Base-by-base conservation (phyloP, 176 grass and related monocot species). In the Aegilops bicornis region DNA sequence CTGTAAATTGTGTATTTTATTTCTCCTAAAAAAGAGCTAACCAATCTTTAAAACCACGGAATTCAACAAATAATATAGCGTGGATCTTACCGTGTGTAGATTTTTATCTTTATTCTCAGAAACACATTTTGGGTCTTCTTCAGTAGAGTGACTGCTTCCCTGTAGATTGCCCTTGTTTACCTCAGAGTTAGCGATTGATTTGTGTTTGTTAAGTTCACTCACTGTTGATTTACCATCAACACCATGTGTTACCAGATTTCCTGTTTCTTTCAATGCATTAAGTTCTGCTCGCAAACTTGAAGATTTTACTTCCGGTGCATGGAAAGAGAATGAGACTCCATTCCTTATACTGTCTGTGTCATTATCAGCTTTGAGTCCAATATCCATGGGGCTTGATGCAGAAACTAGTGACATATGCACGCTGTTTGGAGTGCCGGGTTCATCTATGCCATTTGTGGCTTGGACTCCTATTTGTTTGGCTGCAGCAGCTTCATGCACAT, bases 11-110 rank as follows among this genome's bases (percentile, higher is more conserved):
- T 19, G 12, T 42, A 25, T 70, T 9, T 35, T n/a, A 74, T 69
- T 16, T 27, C 10, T 75, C 23, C 24, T 20, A 25, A 84, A 73
- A 19, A 17, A 66, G 29, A 66, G 20, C 31, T 69, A 59, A 31
- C 25, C 58, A 64, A 54, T 42, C 47, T 37, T 47, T 7, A 48
- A 64, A 68, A 33, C 17, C 3, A 30, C 47, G 69, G 43, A n/a
- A 74, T 36, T 73, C 24, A 68, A 45, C 62, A 70, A 68, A 6
- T 62, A 67, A 62, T 8, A 67, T 69, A 73, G 29, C 20, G 19
- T 68, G 23, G 29, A 92, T 88, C 84, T 88, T 91, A 98, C 97
- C 62, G 86, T 86, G 23, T 59, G 45, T n/a, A 78, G 23, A 84
- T 96, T 89, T 65, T 92, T 84, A 10, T 90, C 94, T 81, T 92